These are phyloP conservation scores for Phytophthora lateralis DNA, from an alignment of 352 stramenopile species.

Conservation along the genomic window DNA sequence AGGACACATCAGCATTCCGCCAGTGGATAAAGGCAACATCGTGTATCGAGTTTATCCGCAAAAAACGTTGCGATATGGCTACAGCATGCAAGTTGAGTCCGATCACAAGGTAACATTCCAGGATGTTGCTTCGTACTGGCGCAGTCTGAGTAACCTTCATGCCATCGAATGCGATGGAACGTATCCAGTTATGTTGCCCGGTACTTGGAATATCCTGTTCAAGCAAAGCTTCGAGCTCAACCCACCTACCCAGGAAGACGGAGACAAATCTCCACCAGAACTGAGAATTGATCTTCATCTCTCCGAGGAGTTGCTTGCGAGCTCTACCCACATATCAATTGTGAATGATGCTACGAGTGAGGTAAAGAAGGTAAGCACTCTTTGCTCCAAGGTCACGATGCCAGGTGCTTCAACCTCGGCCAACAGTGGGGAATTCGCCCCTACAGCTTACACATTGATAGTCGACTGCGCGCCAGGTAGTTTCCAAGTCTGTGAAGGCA, in stretches of 20 bases:
- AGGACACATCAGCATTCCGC: slow-evolving; percentile 34
- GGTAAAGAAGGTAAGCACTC: slow-evolving; percentile 34
- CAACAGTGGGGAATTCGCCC: slow-evolving; percentile 3
- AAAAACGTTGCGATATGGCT: slow-evolving; percentile 54
- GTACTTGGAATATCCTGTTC: slow-evolving; percentile 66
- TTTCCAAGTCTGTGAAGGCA: slow-evolving; percentile 43
- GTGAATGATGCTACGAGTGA: slow-evolving; percentile 51
- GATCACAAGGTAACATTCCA: slow-evolving; percentile 47
- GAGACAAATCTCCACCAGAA: slow-evolving; percentile 20
- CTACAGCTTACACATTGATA: slow-evolving; percentile 53
- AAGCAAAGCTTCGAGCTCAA: slow-evolving; percentile 60
- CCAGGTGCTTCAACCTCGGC: not conserved
- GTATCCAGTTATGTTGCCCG: slow-evolving; percentile 49
- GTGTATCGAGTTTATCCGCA: slow-evolving; percentile 63
- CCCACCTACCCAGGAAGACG: slow-evolving; percentile 11
- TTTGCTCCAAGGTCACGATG: slow-evolving; percentile 40
- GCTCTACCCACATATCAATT: slow-evolving; percentile 53
- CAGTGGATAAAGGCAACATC: slow-evolving; percentile 10
- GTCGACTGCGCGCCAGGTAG: slow-evolving; percentile 50
- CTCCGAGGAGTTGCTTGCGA: slow-evolving; percentile 48
- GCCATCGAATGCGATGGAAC: slow-evolving; percentile 53
- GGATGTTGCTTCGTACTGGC: slow-evolving; percentile 51
- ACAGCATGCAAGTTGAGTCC: slow-evolving; percentile 60
- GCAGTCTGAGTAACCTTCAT: slow-evolving; percentile 45
- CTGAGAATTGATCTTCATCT: slow-evolving; percentile 67